Percentiles rank a stretch among this genome's conserved stretches.
Conservation (phyloP, 129 eudicot genomes). For the Flaveria linearis region DNA sequence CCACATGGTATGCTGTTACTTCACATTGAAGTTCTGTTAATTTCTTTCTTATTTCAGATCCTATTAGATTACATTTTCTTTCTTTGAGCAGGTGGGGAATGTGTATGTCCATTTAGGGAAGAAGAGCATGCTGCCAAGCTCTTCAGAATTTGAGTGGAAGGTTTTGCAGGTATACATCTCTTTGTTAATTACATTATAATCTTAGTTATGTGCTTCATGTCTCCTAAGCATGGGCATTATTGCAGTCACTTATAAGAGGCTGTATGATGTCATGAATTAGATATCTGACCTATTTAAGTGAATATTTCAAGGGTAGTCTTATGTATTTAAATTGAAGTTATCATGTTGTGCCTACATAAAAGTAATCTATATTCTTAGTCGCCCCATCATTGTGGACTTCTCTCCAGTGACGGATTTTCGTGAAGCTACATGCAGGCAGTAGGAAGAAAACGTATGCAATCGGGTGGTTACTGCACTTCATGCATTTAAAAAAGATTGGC, state of each 20-base stretch:
- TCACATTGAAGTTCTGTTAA: background rate
- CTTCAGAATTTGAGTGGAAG: conserved; percentile 77
- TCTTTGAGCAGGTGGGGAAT: conserved; percentile 75
- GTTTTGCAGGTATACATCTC: conserved; percentile 63
- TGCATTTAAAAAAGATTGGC: conserved; percentile 90
- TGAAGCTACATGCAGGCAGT: conserved; percentile 93
- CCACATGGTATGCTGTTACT: conserved; percentile 64
- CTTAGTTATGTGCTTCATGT: background rate
- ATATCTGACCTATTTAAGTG: background rate
- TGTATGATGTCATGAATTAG: background rate
- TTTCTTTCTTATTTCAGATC: background rate
- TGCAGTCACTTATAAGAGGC: background rate
- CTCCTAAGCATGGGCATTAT: background rate
- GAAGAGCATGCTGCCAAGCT: conserved; percentile 93
- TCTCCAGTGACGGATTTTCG: conserved; percentile 97
- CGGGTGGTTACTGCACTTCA: conserved; percentile 98
- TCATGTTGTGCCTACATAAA: conserved; percentile 12
- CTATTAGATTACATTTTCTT: conserved; percentile 6
- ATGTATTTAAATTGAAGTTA: background rate
- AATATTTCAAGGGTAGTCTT: background rate
- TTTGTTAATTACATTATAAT: background rate
- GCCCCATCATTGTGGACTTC: conserved; percentile 95
- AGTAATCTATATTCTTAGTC: conserved; percentile 37
- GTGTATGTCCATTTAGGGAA: conserved; percentile 91
- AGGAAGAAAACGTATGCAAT: conserved; percentile 88